Evolutionary conservation across 1,284 basidiomycete genomes (phyloP), one percentile per base, ranked within the genome.

Genomic region (Irpex sp.): DNA sequence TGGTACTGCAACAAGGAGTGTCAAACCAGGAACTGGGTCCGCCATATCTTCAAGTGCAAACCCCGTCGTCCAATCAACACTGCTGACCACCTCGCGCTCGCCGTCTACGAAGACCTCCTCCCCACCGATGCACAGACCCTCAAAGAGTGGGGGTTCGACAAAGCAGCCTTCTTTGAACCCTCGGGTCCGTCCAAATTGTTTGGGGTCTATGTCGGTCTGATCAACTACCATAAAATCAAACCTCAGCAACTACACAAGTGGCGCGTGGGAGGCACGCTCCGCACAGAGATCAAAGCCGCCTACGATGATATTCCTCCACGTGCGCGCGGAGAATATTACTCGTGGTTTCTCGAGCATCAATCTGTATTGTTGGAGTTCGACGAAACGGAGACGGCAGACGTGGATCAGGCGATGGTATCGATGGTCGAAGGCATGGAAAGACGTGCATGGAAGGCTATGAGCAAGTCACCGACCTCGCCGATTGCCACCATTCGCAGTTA

Each of bases 121-220:
- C 49, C 49, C 19, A 51, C 49, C 16, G 49, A 51, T 19, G 16
- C 49, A 7, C 49, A 19, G 18, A 51, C 49, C 4, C 49, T 16
- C 19, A 19, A 28, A 19, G 76, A 79, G 58, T 79, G 73, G 59
- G 76, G 75, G 5, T 79, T 80, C 63, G 54, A 63, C 9, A 68
- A 67, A 8, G 67, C 68, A 1, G 36, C 36, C 12, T n/a, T 57
- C 8, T 57, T 59, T 16, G 59, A 60, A 1, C 42, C 58, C 6
- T 59, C 61, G 21, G 66, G 68, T 18, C 45, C 61, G 19, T 59
- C 60, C 5, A 65, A 66, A 21, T 66, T 78, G 0, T 58, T 77
- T 8, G 74, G 73, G 4, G 60, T 79, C 0, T 79, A 75, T 36
- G 61, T 66, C 5, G 73, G 71, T 9, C 64, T 77, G 5, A 60